Evolutionary conservation across 306 rosid genomes (phyloP).

Genomic region (Chamaecrista fasciculata): DNA sequence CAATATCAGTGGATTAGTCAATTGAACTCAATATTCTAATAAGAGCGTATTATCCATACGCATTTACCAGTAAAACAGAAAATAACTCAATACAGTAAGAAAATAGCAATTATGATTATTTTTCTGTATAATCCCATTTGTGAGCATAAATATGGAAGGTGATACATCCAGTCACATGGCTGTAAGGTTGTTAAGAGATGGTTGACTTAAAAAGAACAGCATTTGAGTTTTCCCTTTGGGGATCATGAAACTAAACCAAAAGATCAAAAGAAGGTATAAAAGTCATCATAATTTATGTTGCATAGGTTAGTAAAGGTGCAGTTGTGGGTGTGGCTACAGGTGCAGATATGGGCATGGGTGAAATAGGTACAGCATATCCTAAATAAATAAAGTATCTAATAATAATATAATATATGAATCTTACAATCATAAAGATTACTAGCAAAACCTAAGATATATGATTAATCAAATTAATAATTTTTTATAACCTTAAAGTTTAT

Average conservation of each 20-base stretch:
- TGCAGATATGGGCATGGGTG: too few species aligned
- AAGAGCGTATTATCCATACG: neutral
- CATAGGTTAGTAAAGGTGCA: too few species aligned
- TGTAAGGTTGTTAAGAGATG: neutral
- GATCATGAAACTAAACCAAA: constrained; percentile 3
- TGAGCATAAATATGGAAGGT: neutral
- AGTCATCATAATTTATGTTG: neutral
- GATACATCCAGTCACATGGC: too few species aligned
- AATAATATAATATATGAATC: too few species aligned
- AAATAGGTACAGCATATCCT: too few species aligned
- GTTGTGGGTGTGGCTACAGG: too few species aligned
- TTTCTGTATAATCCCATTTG: neutral
- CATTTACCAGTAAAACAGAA: neutral
- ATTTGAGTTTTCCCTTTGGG: neutral
- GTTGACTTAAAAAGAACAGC: neutral
- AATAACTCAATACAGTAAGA: neutral
- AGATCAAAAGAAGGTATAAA: neutral
- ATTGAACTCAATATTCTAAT: neutral
- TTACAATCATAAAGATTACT: too few species aligned
- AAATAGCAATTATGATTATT: neutral
- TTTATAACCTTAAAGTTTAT: too few species aligned
- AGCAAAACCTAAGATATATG: too few species aligned
- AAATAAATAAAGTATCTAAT: too few species aligned
- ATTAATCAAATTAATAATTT: too few species aligned
- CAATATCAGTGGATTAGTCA: constrained; percentile 24